Percentiles rank a stretch among this genome's conserved stretches.
phyloP scores from a whole-genome alignment of 2,329 filamentous ascomycete genomes.

The Nothopassalora personata region DNA sequence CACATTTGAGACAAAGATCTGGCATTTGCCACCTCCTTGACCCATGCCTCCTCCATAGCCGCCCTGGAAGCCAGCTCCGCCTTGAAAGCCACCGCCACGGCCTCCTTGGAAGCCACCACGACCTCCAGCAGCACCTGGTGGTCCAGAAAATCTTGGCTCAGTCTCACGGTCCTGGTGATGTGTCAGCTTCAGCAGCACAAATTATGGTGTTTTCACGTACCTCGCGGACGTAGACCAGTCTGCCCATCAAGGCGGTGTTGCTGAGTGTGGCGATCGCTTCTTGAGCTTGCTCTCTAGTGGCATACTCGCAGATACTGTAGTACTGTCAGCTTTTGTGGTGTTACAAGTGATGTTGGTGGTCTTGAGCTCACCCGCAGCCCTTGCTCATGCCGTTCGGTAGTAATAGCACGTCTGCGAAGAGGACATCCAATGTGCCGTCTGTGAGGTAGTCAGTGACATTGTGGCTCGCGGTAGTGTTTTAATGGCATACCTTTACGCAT shows the following conservation, averaged over 20 bases:
- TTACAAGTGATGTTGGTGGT: conserved; percentile 1
- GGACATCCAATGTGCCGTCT: conserved; percentile 82
- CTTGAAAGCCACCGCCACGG: conserved; percentile 59
- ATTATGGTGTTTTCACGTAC: conserved; percentile 45
- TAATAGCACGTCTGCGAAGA: conserved; percentile 98
- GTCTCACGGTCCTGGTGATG: conserved; percentile 80
- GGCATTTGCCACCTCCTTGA: conserved; percentile 45
- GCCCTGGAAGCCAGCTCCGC: conserved; percentile 46
- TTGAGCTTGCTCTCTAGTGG: conserved; percentile 97
- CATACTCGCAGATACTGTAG: conserved; percentile 98
- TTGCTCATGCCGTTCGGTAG: conserved; percentile 99
- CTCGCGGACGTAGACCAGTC: conserved; percentile 97
- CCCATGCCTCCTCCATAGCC: conserved; percentile 45
- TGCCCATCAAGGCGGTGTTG: conserved; percentile 98
- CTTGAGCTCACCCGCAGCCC: conserved; percentile 91
- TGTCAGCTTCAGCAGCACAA: conserved; percentile 11
- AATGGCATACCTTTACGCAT: conserved; percentile 91
- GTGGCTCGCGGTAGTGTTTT: not conserved
- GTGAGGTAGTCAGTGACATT: conserved; percentile 25
- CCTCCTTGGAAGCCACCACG: conserved; percentile 55
- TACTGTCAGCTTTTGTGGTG: conserved; percentile 6
- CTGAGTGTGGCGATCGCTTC: conserved; percentile 94
- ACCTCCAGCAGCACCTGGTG: conserved; percentile 49
- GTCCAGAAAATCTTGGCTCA: conserved; percentile 72
- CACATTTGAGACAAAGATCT: conserved; percentile 98